Base-by-base conservation (phyloP, 495 filamentous ascomycete species). In the Penicillium robsamsonii region DNA sequence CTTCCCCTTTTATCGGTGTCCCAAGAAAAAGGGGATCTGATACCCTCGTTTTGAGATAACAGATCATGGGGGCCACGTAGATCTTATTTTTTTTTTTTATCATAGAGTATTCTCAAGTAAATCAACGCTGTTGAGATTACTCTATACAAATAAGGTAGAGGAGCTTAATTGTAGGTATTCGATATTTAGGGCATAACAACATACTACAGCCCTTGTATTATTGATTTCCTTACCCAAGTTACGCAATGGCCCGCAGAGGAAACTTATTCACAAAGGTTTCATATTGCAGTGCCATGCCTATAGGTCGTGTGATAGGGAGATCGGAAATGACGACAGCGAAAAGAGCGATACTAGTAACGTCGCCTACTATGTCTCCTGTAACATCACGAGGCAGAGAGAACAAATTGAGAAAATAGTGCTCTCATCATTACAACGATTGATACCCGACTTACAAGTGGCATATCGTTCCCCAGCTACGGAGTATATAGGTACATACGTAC, bases 241-340 rank as follows among this genome's bases (percentile, higher is more conserved):
- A 37, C 48, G 33, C 20, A 50, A 40, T 40, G 13, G 33, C 31
- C n/a, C 22, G 3, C n/a, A 27, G 11, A 31, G 8, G 25, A 27
- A 8, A 2, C 9, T 24, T 8, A 30, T 12, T 15, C 15, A 24
- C 8, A 35, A 6, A 44, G 5, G 6, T 18, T 38, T 38, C 12
- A 12, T 31, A 37, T 8, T 29, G 33, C 50, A 52, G 9, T 13
- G 37, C 17, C 12, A 15, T 42, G 13, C 29, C 31, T 30, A 37
- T 17, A 6, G 38, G 18, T 59, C 27, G 53, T 35, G 49, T 57
- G 33, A 53, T 53, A 20, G n/a, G 15, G 11, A 31, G 49, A 63
- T 56, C 49, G 49, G 40, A 45, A 53, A 37, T 59, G 40, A 22
- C 38, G 20, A 22, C n/a, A 45, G 45, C 24, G 42, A 30, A 38